These are phyloP conservation scores for Phytophthora parvispora DNA, from an alignment of 352 stramenopile genomes.

Conservation along the genomic window DNA sequence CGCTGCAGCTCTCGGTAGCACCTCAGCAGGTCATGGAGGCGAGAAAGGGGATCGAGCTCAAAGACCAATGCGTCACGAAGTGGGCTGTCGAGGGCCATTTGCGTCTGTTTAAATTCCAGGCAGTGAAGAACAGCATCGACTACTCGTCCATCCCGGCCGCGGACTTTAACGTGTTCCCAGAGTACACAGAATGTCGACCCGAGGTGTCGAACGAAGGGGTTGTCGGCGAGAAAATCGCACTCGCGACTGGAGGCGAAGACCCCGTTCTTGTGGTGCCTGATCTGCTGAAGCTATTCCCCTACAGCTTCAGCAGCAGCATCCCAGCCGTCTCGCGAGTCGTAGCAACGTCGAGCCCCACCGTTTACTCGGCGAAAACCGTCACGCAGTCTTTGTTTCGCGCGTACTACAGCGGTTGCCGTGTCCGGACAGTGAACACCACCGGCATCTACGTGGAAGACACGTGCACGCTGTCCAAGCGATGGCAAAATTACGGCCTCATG, in stretches of 20 bases:
- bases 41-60: constrained; percentile 19
- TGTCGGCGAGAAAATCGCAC: constrained; percentile 27
- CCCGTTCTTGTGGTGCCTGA: constrained; percentile 29
- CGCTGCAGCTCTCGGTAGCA: constrained; percentile 12
- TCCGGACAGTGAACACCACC: constrained; percentile 21
- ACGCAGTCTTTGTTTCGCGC: constrained; percentile 31
- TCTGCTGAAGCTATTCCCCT: constrained; percentile 33
- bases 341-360: constrained; percentile 22
- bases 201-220: constrained; percentile 20
- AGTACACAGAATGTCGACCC: constrained; percentile 36
- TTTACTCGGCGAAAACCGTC: constrained; percentile 23
- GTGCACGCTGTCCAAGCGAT: neutral
- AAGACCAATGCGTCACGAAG: constrained; percentile 24
- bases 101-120: constrained; percentile 36
- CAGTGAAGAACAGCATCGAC: constrained; percentile 29
- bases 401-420: constrained; percentile 25
- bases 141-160: constrained; percentile 41
- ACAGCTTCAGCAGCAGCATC: constrained; percentile 32
- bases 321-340: constrained; percentile 17
- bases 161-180: constrained; percentile 37
- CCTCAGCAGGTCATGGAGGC: constrained; percentile 23
- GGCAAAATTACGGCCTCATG: constrained; percentile 16
- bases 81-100: constrained; percentile 32
- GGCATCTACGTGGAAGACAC: constrained; percentile 16
- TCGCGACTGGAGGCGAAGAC: constrained; percentile 27